phyloP scores from a whole-genome alignment of 768 basidiomycete genomes.

The Suillus paluster region DNA sequence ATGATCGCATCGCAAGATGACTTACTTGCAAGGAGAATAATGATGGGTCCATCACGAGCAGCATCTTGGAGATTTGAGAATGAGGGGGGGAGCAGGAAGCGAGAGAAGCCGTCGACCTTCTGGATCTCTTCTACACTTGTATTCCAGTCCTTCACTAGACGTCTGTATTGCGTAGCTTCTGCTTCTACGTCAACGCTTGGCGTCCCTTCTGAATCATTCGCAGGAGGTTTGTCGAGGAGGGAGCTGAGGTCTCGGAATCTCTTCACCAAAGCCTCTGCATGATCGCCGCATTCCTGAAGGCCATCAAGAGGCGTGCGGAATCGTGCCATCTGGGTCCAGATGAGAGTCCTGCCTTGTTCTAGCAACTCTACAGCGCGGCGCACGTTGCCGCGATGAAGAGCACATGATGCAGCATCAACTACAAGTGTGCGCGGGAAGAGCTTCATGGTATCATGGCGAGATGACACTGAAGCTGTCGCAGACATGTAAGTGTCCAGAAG shows the following conservation, averaged over 20 bases:
- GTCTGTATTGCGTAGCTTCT: too few species aligned
- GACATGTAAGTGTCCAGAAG: slow-evolving; percentile 6
- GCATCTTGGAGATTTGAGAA: too few species aligned
- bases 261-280: slow-evolving; percentile 7
- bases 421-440: not conserved
- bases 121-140: too few species aligned
- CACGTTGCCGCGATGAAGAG: slow-evolving; percentile 14
- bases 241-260: slow-evolving; percentile 14
- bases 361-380: slow-evolving; percentile 29
- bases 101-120: too few species aligned
- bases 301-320: slow-evolving; percentile 30
- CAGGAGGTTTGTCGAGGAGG: slow-evolving; percentile 10
- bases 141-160: too few species aligned
- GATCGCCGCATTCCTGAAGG: slow-evolving; percentile 9
- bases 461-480: slow-evolving; percentile 2
- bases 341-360: slow-evolving; percentile 32
- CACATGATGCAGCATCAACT: slow-evolving; percentile 16
- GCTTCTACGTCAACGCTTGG: not conserved
- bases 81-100: too few species aligned
- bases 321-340: slow-evolving; percentile 32
- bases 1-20: too few species aligned
- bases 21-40: too few species aligned
- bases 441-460: slow-evolving; percentile 5
- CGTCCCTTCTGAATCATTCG: not conserved
- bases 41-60: too few species aligned